A percentile compares a stretch with the other conserved stretches of the same genome.
Conservation (phyloP, 2,329 filamentous ascomycete genomes). For the Penicillium sp. region DNA sequence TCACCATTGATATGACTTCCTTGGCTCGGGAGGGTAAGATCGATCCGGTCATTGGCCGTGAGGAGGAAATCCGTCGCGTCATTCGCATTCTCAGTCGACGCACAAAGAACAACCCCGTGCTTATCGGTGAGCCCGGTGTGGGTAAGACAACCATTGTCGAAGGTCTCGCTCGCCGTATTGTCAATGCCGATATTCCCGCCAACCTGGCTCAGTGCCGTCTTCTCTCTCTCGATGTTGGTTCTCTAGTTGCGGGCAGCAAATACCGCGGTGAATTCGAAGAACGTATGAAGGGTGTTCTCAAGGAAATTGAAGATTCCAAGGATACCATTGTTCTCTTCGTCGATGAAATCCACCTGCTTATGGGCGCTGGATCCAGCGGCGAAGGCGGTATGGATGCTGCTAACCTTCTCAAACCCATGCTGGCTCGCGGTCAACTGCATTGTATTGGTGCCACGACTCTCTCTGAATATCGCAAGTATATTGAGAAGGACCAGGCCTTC, state of each 20-base stretch:
- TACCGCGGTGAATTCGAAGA: conserved; percentile 98
- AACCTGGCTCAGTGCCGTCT: conserved; percentile 92
- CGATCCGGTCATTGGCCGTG: conserved; percentile 92
- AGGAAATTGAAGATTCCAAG: conserved; percentile 91
- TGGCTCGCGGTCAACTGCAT: conserved; percentile 92
- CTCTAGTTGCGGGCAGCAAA: conserved; percentile 94
- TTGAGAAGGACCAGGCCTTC: conserved; percentile 97
- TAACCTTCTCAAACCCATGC: conserved; percentile 96
- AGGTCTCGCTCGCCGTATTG: conserved; percentile 89
- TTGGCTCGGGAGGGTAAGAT: conserved; percentile 97
- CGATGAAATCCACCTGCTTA: conserved; percentile 96
- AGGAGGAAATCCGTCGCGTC: conserved; percentile 91
- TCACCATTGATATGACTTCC: conserved; percentile 97
- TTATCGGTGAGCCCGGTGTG: conserved; percentile 97
- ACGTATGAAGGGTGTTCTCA: conserved; percentile 97
- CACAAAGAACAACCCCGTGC: conserved; percentile 97
- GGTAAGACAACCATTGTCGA: conserved; percentile 98
- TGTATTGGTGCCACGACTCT: conserved; percentile 97
- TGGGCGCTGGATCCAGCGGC: conserved; percentile 92
- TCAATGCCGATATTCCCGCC: conserved; percentile 94
- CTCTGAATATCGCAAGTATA: conserved; percentile 95
- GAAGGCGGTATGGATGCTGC: conserved; percentile 99
- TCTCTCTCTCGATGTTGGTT: conserved; percentile 91
- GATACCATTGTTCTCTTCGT: conserved; percentile 98
- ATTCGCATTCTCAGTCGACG: conserved; percentile 87